Conservation (phyloP, 2,329 filamentous ascomycete genomes). For the Fusarium multiceps region DNA sequence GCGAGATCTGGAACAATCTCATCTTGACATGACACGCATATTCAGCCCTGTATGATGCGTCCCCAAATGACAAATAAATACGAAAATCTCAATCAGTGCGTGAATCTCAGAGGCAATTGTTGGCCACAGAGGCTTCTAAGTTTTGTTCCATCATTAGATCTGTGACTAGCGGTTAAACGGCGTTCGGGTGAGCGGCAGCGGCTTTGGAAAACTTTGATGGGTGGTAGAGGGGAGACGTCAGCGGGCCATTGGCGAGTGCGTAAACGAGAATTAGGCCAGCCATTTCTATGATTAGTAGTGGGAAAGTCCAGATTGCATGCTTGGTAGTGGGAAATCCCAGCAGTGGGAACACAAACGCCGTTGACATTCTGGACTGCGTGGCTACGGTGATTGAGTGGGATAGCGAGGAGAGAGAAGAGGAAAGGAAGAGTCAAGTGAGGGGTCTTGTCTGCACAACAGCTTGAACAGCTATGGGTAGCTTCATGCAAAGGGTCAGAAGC, state of each 20-base stretch:
- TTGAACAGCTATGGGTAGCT: background rate
- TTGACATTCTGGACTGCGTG: background rate
- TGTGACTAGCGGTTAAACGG: slow-evolving; percentile 4
- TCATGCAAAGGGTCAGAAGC: background rate
- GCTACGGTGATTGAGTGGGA: background rate
- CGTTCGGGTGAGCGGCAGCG: slow-evolving; percentile 19
- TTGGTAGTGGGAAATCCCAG: background rate
- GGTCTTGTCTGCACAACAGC: background rate
- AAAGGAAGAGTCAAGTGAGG: background rate
- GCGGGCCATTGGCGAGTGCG: slow-evolving; percentile 6
- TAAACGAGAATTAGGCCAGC: background rate
- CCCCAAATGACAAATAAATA: background rate
- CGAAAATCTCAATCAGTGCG: background rate
- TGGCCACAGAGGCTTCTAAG: background rate
- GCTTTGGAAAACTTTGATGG: slow-evolving; percentile 9
- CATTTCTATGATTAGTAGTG: slow-evolving; percentile 1
- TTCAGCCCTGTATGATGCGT: slow-evolving; percentile 24
- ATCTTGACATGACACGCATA: background rate
- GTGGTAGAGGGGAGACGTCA: slow-evolving; percentile 3
- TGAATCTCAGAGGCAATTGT: background rate
- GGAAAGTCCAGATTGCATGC: background rate
- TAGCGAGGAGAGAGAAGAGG: background rate
- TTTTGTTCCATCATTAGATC: slow-evolving; percentile 1
- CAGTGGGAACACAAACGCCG: background rate
- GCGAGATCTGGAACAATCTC: background rate